Conservation (phyloP, 2,329 filamentous ascomycete species). For the Neocatenulostroma microsporum region DNA sequence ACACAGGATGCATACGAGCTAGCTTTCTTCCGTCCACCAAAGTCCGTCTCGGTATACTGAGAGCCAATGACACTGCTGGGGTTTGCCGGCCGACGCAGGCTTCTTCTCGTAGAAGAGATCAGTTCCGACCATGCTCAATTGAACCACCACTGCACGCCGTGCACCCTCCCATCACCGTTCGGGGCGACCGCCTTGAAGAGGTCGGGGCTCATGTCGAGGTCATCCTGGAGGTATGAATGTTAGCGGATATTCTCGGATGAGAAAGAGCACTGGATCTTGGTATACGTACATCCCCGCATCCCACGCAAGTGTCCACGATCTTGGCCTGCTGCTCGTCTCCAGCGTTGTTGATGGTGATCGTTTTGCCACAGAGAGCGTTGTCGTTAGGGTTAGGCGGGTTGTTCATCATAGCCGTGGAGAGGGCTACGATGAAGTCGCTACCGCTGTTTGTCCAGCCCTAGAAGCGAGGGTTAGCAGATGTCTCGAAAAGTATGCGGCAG, state of each 20-base stretch:
- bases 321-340: conserved; percentile 53
- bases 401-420: conserved; percentile 61
- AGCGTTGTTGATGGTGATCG: conserved; percentile 52
- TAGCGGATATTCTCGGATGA: too few species aligned
- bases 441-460: conserved; percentile 54
- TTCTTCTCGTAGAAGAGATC: too few species aligned
- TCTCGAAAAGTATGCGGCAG: too few species aligned
- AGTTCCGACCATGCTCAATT: too few species aligned
- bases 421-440: conserved; percentile 58
- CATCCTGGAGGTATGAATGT: too few species aligned
- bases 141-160: conserved; percentile 37
- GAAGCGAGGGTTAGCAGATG: too few species aligned
- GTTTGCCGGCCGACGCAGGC: too few species aligned
- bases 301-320: conserved; percentile 69
- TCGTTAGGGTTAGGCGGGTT: conserved; percentile 46
- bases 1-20: too few species aligned
- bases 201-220: conserved; percentile 52
- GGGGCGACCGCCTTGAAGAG: conserved; percentile 33
- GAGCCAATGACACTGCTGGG: too few species aligned
- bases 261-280: too few species aligned
- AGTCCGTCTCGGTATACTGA: too few species aligned
- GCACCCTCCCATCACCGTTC: conserved; percentile 29
- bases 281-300: conserved; percentile 50
- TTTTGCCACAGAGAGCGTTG: conserved; percentile 64
- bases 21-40: too few species aligned